phyloP scores from a whole-genome alignment of 1,284 basidiomycete genomes.

The Puccinia horiana region DNA sequence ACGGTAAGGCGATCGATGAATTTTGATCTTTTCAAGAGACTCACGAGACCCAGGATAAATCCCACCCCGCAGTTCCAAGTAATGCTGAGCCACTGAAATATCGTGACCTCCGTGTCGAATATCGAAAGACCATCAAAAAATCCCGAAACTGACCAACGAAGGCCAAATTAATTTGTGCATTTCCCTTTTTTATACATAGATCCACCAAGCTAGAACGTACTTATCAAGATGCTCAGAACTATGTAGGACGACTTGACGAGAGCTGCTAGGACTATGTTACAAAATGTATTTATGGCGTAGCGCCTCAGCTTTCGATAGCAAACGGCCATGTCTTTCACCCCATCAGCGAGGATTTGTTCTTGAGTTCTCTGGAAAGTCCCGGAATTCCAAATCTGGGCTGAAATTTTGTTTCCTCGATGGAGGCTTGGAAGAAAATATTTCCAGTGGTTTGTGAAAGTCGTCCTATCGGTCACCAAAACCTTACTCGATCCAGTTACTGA shows the following conservation, averaged over 20 bases:
- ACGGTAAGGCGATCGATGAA: neutral
- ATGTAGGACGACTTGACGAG: neutral
- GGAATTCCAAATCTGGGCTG: conserved; percentile 14
- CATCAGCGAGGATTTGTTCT: neutral
- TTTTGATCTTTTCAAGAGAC: neutral
- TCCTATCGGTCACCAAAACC: neutral
- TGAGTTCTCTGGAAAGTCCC: conserved; percentile 13
- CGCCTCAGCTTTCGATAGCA: conserved; percentile 13
- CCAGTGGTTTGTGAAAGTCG: neutral
- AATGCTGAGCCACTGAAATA: neutral
- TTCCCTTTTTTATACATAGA: neutral
- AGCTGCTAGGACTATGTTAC: neutral
- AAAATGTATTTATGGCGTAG: conserved; percentile 16
- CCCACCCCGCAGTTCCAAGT: conserved; percentile 25
- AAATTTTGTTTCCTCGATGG: neutral
- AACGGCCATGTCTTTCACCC: neutral
- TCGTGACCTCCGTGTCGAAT: neutral
- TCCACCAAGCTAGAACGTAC: neutral
- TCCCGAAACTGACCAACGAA: conserved; percentile 1
- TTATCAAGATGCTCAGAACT: neutral
- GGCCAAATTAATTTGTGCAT: neutral
- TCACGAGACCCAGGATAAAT: conserved; percentile 23
- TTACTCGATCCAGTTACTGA: neutral
- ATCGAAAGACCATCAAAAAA: neutral
- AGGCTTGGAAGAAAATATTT: neutral